Percentiles rank a stretch among this genome's conserved stretches.
Conservation (phyloP, 2,329 filamentous ascomycete species). For the Pseudopithomyces chartarum region DNA sequence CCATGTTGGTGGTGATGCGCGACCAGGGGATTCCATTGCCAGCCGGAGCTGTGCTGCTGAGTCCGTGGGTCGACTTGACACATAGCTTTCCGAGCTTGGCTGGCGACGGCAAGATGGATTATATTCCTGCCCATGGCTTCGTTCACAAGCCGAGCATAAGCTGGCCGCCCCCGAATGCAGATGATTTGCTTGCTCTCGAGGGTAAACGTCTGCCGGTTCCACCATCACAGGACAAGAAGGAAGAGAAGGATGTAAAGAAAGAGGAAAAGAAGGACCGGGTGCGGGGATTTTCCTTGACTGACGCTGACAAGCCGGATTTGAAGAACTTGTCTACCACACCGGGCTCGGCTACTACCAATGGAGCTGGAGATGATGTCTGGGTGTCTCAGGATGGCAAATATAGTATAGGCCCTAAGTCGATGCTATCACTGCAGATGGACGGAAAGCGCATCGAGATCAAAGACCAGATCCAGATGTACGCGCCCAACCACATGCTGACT, state of each 20-base stretch:
- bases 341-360: neutral
- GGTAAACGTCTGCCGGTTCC: constrained; percentile 13
- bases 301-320: constrained; percentile 23
- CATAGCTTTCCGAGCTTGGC: constrained; percentile 94
- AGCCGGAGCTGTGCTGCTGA: constrained; percentile 87
- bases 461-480: constrained; percentile 89
- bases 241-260: constrained; percentile 40
- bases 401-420: constrained; percentile 37
- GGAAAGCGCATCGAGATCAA: constrained; percentile 72
- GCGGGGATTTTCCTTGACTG: constrained; percentile 39
- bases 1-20: constrained; percentile 76
- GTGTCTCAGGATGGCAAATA: constrained; percentile 43
- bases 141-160: constrained; percentile 84
- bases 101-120: constrained; percentile 74
- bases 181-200: constrained; percentile 66
- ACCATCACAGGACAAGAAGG: constrained; percentile 17
- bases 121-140: constrained; percentile 86
- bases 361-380: constrained; percentile 21
- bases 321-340: constrained; percentile 11
- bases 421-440: constrained; percentile 69
- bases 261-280: constrained; percentile 40
- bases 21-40: constrained; percentile 84
- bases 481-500: constrained; percentile 81
- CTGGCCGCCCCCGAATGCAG: constrained; percentile 91
- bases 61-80: constrained; percentile 93